A percentile compares a stretch with the other conserved stretches of the same genome.
These are phyloP conservation scores for Cornus controversa DNA, from an alignment of 148 eudicot genomes.

Conservation along the genomic window DNA sequence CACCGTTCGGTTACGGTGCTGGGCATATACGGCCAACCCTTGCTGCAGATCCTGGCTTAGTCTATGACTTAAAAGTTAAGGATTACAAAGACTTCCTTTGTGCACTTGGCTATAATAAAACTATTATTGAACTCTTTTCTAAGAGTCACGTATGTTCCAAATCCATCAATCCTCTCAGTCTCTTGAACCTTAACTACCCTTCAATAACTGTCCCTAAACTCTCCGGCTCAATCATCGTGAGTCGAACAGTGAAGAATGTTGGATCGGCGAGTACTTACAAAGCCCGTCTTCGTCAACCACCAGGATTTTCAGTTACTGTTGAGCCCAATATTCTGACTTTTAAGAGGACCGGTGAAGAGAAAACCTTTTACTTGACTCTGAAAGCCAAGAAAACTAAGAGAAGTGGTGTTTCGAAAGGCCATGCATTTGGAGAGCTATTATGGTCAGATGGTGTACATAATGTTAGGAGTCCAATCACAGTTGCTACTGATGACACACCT, in stretches of 20 bases:
- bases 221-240: constrained; percentile 32
- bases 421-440: no score
- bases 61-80: constrained; percentile 40
- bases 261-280: constrained; percentile 43
- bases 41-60: constrained; percentile 62
- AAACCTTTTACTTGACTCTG: constrained; percentile 20
- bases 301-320: constrained; percentile 37
- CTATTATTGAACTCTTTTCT: constrained; percentile 21
- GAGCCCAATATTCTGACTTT: constrained; percentile 42
- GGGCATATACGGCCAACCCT: constrained; percentile 59
- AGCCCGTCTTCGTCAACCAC: constrained; percentile 28
- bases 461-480: no score
- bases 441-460: no score
- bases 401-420: no score
- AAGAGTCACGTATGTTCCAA: constrained; percentile 30
- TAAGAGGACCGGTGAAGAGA: constrained; percentile 40
- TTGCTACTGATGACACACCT: no score
- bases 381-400: no score
- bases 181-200: constrained; percentile 53
- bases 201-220: constrained; percentile 51
- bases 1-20: constrained; percentile 51
- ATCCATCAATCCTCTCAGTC: background rate
- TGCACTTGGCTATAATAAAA: constrained; percentile 43
- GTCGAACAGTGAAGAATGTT: constrained; percentile 56
- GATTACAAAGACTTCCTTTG: constrained; percentile 66